Evolutionary conservation across 768 basidiomycete genomes (phyloP).

Genomic region (Lactarius akahatsu): DNA sequence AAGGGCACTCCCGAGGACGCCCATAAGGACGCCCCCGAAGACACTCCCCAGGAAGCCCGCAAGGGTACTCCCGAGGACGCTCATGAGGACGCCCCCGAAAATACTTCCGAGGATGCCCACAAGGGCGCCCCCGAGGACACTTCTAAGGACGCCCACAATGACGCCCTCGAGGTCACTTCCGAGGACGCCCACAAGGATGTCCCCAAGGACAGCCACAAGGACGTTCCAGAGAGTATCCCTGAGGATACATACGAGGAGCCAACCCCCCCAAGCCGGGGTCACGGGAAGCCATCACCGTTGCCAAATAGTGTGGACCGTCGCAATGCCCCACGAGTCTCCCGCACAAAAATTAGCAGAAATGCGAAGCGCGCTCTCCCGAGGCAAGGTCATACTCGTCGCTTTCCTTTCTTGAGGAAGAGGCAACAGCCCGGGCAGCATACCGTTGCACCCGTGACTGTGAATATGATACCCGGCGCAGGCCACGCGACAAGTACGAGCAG

Average conservation of each 20-base stretch:
- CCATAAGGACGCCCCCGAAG: background rate
- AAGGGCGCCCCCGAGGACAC: background rate
- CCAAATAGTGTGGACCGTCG: conserved; percentile 16
- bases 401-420: conserved; percentile 21
- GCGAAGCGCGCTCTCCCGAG: background rate
- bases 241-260: conserved; percentile 2
- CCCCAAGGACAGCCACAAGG: background rate
- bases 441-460: conserved; percentile 21
- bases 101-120: background rate
- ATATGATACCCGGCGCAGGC: conserved; percentile 18
- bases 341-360: conserved; percentile 7
- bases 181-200: background rate
- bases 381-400: conserved; percentile 12
- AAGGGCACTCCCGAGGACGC: background rate
- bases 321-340: conserved; percentile 19
- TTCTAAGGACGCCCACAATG: background rate
- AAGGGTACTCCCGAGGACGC: background rate
- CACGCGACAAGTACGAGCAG: conserved; percentile 11
- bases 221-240: background rate
- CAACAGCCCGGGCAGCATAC: conserved; percentile 9
- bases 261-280: conserved; percentile 13
- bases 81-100: background rate
- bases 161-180: background rate
- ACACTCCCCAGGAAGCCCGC: background rate
- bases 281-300: conserved; percentile 23